Conservation (phyloP, 2,329 filamentous ascomycete genomes). For the Fusarium anthophilum region DNA sequence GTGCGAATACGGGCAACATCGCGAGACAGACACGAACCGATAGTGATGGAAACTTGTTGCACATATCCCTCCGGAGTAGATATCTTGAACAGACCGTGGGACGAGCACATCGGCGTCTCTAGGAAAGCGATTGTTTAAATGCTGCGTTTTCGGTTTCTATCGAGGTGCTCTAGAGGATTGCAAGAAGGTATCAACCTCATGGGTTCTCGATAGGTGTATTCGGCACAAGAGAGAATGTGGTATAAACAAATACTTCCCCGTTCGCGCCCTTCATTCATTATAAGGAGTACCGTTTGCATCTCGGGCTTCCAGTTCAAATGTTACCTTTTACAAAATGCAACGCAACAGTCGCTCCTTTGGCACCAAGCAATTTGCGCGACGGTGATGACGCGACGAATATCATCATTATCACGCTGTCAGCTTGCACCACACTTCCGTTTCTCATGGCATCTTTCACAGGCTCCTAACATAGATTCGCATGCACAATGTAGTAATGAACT, state of each 20-base stretch:
- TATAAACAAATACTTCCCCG: background rate
- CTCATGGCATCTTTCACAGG: slow-evolving; percentile 35
- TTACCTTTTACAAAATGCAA: background rate
- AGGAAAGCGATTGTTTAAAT: background rate
- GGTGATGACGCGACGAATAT: slow-evolving; percentile 34
- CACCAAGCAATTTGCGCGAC: background rate
- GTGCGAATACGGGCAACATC: slow-evolving; percentile 36
- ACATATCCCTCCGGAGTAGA: background rate
- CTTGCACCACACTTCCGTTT: slow-evolving; percentile 35
- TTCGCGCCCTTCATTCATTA: background rate
- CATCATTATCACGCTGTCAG: slow-evolving; percentile 31
- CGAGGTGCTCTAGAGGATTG: background rate
- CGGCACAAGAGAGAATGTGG: background rate
- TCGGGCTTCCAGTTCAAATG: background rate
- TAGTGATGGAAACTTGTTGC: slow-evolving; percentile 1
- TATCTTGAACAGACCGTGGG: slow-evolving; percentile 1
- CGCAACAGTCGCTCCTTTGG: background rate
- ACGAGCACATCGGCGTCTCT: background rate
- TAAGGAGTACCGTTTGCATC: background rate
- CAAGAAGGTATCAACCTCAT: background rate
- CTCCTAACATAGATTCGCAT: background rate
- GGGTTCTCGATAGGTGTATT: background rate
- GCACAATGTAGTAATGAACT: slow-evolving; percentile 5
- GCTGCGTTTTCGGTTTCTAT: background rate
- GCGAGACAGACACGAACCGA: slow-evolving; percentile 19